Evolutionary conservation across 768 basidiomycete genomes (phyloP).

Genomic region (Collybiopsis confluens): DNA sequence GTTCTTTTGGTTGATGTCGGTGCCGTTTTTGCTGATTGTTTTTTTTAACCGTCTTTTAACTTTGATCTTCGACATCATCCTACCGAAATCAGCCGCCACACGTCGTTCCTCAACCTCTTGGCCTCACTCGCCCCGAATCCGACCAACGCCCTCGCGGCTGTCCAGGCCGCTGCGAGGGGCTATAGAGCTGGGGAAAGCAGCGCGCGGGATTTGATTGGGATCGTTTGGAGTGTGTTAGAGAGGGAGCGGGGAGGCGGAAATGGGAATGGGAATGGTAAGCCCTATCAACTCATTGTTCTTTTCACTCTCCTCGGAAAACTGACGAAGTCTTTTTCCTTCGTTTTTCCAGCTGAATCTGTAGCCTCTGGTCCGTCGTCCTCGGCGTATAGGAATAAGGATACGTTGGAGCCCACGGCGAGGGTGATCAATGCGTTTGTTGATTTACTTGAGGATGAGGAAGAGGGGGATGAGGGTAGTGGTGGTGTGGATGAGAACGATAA

Average conservation of each 20-base stretch:
- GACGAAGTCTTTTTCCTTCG: too few species aligned
- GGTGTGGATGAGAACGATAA: not conserved
- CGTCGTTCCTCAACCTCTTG: conserved; percentile 2
- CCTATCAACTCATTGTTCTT: too few species aligned
- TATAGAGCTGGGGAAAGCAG: conserved; percentile 74
- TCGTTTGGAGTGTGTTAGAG: conserved; percentile 78
- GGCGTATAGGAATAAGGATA: not conserved
- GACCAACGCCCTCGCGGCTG: conserved; percentile 48
- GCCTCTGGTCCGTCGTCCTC: too few species aligned
- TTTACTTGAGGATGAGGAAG: conserved; percentile 73
- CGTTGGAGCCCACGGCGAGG: conserved; percentile 67
- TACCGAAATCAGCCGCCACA: conserved; percentile 41
- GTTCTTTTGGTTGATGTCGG: too few species aligned
- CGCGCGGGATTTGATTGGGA: conserved; percentile 82
- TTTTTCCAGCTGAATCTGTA: too few species aligned
- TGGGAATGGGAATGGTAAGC: too few species aligned
- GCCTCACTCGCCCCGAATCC: conserved; percentile 55
- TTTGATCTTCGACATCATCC: too few species aligned
- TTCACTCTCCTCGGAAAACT: too few species aligned
- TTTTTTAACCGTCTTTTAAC: too few species aligned
- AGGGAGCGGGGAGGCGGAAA: conserved; percentile 23
- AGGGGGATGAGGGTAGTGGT: not conserved
- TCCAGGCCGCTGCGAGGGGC: conserved; percentile 73
- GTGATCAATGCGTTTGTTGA: conserved; percentile 73
- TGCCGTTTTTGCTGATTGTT: conserved; percentile 21